Evolutionary conservation across 2,329 filamentous ascomycete species (phyloP).

Genomic region (Ascocoryne sarcoides): DNA sequence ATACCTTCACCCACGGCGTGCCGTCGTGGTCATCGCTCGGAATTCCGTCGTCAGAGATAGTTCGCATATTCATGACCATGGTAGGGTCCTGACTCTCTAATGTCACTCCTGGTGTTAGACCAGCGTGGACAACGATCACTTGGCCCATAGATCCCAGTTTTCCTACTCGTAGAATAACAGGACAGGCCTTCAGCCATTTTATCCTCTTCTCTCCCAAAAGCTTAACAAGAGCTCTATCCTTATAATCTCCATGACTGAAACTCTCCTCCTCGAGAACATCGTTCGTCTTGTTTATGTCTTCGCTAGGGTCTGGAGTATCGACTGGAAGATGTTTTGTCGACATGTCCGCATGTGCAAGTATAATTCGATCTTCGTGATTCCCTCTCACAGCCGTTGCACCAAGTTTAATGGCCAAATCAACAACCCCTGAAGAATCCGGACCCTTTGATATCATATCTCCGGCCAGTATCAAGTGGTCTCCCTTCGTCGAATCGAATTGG

Average conservation of each 20-base stretch:
- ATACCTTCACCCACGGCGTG: slow-evolving; percentile 26
- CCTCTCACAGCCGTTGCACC: slow-evolving; percentile 78
- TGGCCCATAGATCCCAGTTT: slow-evolving; percentile 49
- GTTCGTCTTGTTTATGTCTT: slow-evolving; percentile 23
- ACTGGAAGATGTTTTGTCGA: slow-evolving; percentile 22
- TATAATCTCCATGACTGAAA: slow-evolving; percentile 23
- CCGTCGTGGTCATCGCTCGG: slow-evolving; percentile 24
- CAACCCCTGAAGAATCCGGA: slow-evolving; percentile 69
- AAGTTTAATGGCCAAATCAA: slow-evolving; percentile 64
- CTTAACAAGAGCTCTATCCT: slow-evolving; percentile 23
- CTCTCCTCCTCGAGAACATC: slow-evolving; percentile 21
- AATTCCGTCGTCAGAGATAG: slow-evolving; percentile 29
- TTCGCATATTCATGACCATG: slow-evolving; percentile 88
- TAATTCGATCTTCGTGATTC: slow-evolving; percentile 82
- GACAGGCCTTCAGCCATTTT: slow-evolving; percentile 59
- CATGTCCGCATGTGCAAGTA: slow-evolving; percentile 50
- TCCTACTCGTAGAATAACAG: slow-evolving; percentile 72
- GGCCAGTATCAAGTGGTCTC: slow-evolving; percentile 67
- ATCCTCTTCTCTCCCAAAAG: slow-evolving; percentile 44
- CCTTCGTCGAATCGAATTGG: slow-evolving; percentile 48
- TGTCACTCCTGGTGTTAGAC: slow-evolving; percentile 66
- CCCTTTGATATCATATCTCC: slow-evolving; percentile 84
- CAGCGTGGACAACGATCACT: slow-evolving; percentile 74
- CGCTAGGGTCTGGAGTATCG: slow-evolving; percentile 18
- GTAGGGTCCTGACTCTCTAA: slow-evolving; percentile 66